A percentile compares a stretch with the other conserved stretches of the same genome.
phyloP scores from a whole-genome alignment of 495 filamentous ascomycete genomes.

The Aspergillus olivimuriae region DNA sequence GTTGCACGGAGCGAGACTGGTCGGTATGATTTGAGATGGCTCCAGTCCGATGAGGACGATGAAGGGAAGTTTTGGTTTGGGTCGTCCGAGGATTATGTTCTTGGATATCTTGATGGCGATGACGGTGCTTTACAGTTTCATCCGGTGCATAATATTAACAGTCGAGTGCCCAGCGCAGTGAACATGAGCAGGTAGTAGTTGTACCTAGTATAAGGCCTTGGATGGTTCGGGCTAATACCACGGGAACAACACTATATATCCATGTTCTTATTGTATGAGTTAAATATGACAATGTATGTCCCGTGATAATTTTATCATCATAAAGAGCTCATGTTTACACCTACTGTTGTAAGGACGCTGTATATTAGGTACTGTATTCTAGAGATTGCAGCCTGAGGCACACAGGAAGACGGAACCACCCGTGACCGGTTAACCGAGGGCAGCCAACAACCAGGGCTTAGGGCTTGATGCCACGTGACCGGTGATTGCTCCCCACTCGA shows the following conservation, averaged over 20 bases:
- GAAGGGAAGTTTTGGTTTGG: constrained; percentile 36
- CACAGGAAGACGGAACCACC: too few species aligned
- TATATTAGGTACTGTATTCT: too few species aligned
- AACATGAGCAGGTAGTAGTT: constrained; percentile 18
- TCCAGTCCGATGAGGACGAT: constrained; percentile 12
- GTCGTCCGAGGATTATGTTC: constrained; percentile 33
- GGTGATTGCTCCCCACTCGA: constrained; percentile 44
- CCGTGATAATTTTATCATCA: too few species aligned
- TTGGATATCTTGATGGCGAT: constrained; percentile 29
- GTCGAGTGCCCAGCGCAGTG: constrained; percentile 14
- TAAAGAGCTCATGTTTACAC: too few species aligned
- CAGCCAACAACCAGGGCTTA: constrained; percentile 36
- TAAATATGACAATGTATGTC: too few species aligned
- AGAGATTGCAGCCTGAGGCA: too few species aligned
- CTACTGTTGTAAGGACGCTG: too few species aligned
- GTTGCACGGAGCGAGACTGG: constrained; percentile 32
- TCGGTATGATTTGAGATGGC: constrained; percentile 37
- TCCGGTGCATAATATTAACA: constrained; percentile 25
- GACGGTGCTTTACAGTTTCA: constrained; percentile 22
- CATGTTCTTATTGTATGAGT: too few species aligned
- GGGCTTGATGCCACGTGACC: constrained; percentile 22
- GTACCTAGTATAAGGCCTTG: too few species aligned
- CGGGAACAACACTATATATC: too few species aligned
- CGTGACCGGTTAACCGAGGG: not conserved
- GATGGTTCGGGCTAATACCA: too few species aligned